Evolutionary conservation across 371 early-diverging fungal species (phyloP).

Genomic region (Apophysomyces variabilis): DNA sequence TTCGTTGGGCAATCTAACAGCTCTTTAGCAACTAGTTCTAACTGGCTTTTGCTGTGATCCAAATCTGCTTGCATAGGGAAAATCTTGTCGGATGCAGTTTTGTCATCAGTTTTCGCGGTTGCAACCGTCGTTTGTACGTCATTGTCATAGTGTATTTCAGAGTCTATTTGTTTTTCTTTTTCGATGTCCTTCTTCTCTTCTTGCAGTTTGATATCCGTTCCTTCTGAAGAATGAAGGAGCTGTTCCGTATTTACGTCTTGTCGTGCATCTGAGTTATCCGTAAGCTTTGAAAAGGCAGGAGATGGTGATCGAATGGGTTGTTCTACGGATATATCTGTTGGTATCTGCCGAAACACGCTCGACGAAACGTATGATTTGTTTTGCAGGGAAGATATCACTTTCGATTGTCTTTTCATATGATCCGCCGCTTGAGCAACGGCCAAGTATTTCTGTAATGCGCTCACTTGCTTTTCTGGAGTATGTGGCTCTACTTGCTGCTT

Average conservation of each 20-base stretch:
- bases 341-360: slow-evolving; percentile 31
- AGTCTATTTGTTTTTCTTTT: no score
- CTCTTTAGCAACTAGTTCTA: no score
- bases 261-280: background rate
- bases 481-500: slow-evolving; percentile 15
- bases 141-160: no score
- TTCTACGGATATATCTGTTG: slow-evolving; percentile 11
- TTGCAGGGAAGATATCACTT: slow-evolving; percentile 27
- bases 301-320: slow-evolving; percentile 10
- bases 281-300: background rate
- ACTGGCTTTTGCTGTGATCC: no score
- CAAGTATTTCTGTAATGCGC: background rate
- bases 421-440: slow-evolving; percentile 3
- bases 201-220: no score
- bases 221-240: no score
- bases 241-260: background rate
- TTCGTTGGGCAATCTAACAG: no score
- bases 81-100: no score
- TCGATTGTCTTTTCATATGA: slow-evolving; percentile 22
- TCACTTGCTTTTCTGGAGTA: background rate
- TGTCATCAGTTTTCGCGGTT: no score
- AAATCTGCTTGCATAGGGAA: no score
- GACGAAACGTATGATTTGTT: slow-evolving; percentile 35
- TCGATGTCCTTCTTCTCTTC: no score
- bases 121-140: no score